phyloP scores from a whole-genome alignment of 2,329 filamentous ascomycete species.

The Penicillium expansum region DNA sequence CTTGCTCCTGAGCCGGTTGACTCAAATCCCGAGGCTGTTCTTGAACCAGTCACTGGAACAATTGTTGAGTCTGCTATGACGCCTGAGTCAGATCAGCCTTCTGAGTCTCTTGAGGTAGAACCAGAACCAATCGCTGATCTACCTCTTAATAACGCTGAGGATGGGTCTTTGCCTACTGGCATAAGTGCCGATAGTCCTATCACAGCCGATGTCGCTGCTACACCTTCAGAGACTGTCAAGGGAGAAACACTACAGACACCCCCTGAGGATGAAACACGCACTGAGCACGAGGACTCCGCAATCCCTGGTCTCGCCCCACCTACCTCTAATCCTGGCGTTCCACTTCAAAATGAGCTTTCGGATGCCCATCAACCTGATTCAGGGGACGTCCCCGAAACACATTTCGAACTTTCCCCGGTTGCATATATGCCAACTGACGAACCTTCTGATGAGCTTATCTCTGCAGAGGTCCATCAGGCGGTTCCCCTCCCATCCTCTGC shows the following conservation, averaged over 20 bases:
- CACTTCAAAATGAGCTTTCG: conserved; percentile 28
- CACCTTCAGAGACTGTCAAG: conserved; percentile 12
- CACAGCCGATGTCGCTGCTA: conserved; percentile 13
- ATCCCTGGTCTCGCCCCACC: conserved; percentile 27
- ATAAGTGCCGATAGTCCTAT: conserved; percentile 13
- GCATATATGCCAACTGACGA: conserved; percentile 19
- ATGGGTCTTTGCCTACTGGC: conserved; percentile 15
- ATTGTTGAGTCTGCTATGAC: background rate
- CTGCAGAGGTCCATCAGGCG: conserved; percentile 17
- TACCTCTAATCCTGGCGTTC: conserved; percentile 30
- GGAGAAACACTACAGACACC: conserved; percentile 17
- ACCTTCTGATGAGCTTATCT: conserved; percentile 8
- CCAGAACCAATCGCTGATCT: conserved; percentile 26
- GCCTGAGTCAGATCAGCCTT: background rate
- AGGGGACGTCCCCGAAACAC: conserved; percentile 21
- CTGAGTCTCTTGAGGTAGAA: conserved; percentile 13
- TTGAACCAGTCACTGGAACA: background rate
- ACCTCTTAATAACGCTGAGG: conserved; percentile 17
- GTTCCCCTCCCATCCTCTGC: conserved; percentile 20
- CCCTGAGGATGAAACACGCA: conserved; percentile 27
- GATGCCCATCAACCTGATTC: conserved; percentile 25
- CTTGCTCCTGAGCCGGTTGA: background rate
- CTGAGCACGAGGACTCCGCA: conserved; percentile 24
- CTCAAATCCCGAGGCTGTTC: background rate
- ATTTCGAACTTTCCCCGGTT: conserved; percentile 16